Conservation (phyloP, 805 yeast genomes). For the Candida morakotiae region DNA sequence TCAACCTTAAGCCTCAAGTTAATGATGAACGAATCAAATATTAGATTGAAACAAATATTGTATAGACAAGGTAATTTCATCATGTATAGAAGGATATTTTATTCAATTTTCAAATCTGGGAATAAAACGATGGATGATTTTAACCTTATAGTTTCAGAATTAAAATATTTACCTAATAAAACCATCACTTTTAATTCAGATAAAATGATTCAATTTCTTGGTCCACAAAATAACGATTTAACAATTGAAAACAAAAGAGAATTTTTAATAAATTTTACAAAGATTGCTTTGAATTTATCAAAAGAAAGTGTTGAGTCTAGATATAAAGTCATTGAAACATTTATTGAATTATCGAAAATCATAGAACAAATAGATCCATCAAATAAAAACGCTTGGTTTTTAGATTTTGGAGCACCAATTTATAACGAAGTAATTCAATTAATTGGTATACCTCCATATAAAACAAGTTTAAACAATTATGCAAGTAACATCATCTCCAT, state of each 20-base stretch:
- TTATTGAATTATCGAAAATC: neutral
- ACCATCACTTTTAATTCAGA: neutral
- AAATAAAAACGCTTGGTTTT: slow-evolving; percentile 1
- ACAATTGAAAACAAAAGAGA: neutral
- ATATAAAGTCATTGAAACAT: slow-evolving; percentile 1
- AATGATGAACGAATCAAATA: neutral
- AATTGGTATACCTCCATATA: slow-evolving; percentile 5
- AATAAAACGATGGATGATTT: neutral
- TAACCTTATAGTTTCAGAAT: neutral
- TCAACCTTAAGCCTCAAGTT: neutral
- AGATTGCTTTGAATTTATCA: slow-evolving; percentile 1
- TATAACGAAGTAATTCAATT: slow-evolving; percentile 2
- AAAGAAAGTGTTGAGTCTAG: slow-evolving; percentile 10
- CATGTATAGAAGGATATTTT: neutral
- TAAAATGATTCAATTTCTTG: neutral
- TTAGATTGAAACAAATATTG: neutral
- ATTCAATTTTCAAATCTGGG: neutral
- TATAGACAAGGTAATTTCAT: slow-evolving; percentile 3
- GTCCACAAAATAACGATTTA: neutral
- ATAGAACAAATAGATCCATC: neutral
- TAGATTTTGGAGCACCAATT: neutral
- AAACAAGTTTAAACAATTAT: neutral
- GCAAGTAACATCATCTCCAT: neutral
- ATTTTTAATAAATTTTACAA: neutral
- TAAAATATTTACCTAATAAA: neutral